Conservation (phyloP, 2,329 filamentous ascomycete genomes). For the Aspergillus floridensis region DNA sequence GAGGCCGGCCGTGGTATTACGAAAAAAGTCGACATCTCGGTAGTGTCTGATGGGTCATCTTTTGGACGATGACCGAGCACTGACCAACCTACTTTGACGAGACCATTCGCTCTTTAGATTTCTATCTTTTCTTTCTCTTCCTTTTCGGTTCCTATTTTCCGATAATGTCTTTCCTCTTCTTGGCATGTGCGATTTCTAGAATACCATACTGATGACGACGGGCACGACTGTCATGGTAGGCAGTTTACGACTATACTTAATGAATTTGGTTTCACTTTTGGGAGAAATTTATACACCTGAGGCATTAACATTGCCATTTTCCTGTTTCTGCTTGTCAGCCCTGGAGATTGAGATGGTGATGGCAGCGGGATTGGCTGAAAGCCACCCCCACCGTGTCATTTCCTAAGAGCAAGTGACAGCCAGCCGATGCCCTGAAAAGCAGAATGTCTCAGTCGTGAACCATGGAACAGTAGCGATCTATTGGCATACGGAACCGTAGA, state of each 20-base stretch:
- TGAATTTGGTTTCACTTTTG: not conserved
- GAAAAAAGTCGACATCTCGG: constrained; percentile 30
- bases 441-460: not conserved
- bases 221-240: not conserved
- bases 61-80: not conserved
- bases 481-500: not conserved
- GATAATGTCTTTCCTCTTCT: not conserved
- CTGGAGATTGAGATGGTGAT: not conserved
- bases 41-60: constrained; percentile 11
- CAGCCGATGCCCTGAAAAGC: not conserved
- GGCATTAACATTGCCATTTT: not conserved
- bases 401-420: not conserved
- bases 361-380: not conserved
- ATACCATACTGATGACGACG: not conserved
- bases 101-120: not conserved
- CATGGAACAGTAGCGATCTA: not conserved
- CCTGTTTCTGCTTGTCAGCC: not conserved
- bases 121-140: not conserved
- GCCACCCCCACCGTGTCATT: not conserved
- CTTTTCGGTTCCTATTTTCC: not conserved
- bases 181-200: not conserved
- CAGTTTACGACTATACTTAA: not conserved
- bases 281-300: not conserved
- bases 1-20: constrained; percentile 22
- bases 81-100: not conserved